These are phyloP conservation scores for Hyparrhenia diplandra DNA, from an alignment of 176 grass and related monocot genomes.

Conservation along the genomic window DNA sequence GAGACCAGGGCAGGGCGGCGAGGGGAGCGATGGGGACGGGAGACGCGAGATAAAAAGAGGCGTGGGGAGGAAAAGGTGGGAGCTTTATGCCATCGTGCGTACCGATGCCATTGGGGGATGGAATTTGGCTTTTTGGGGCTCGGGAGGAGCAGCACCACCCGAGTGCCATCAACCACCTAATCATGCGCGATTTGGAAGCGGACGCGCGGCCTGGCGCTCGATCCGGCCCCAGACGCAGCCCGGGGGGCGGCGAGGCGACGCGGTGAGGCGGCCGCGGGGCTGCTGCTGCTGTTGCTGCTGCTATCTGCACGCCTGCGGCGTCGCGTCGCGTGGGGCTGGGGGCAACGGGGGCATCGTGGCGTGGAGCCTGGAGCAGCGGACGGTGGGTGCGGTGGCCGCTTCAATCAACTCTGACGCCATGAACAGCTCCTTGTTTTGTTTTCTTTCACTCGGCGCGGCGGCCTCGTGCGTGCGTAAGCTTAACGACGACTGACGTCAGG, in stretches of 20 bases:
- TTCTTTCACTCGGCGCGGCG: too few species aligned
- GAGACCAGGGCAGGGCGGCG: constrained; percentile 21
- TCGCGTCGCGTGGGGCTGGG: neutral
- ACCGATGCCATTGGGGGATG: constrained; percentile 10
- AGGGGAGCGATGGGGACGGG: constrained; percentile 20
- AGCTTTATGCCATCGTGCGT: constrained; percentile 32
- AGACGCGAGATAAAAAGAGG: constrained; percentile 35
- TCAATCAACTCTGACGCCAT: neutral
- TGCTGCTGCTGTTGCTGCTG: neutral
- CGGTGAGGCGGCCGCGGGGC: neutral
- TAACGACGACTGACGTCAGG: neutral
- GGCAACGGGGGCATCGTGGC: neutral
- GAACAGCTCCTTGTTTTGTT: neutral
- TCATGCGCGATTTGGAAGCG: neutral
- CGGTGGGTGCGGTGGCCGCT: neutral
- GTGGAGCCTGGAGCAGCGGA: neutral
- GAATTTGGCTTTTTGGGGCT: constrained; percentile 52
- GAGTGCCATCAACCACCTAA: constrained; percentile 1
- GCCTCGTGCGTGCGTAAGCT: neutral
- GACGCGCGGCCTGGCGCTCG: neutral
- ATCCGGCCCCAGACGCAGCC: neutral
- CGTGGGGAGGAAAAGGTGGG: constrained; percentile 30
- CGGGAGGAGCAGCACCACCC: neutral
- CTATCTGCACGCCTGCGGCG: neutral
- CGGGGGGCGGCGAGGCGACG: too few species aligned